A percentile compares a stretch with the other conserved stretches of the same genome.
Evolutionary conservation across 2,329 filamentous ascomycete species (phyloP).

Genomic region (Diaporthe nobilis): DNA sequence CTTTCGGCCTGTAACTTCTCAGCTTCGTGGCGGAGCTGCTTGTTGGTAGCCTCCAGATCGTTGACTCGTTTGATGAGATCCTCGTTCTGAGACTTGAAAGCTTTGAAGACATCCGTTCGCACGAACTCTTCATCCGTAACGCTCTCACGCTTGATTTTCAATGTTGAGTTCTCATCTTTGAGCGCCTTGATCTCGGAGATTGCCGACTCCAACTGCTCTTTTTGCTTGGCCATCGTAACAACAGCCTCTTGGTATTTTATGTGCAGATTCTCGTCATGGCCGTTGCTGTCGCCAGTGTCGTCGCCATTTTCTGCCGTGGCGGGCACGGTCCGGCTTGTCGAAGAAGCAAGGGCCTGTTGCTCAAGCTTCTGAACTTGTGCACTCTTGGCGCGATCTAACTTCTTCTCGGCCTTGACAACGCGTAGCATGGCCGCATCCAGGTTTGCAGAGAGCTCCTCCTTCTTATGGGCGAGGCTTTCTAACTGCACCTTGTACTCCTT

Average conservation of each 20-base stretch:
- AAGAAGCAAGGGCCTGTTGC: slow-evolving; percentile 84
- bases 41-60: slow-evolving; percentile 89
- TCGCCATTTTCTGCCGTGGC: slow-evolving; percentile 67
- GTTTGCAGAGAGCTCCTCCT: slow-evolving; percentile 87
- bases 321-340: slow-evolving; percentile 62
- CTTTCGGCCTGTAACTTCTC: slow-evolving; percentile 89
- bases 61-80: slow-evolving; percentile 94
- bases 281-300: slow-evolving; percentile 65
- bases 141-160: slow-evolving; percentile 77
- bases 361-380: slow-evolving; percentile 92
- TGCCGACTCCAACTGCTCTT: slow-evolving; percentile 86
- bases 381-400: slow-evolving; percentile 90
- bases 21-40: slow-evolving; percentile 85
- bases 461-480: slow-evolving; percentile 82
- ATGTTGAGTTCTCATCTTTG: slow-evolving; percentile 83
- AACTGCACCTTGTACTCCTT: slow-evolving; percentile 85
- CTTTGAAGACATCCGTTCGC: slow-evolving; percentile 93
- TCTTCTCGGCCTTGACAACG: slow-evolving; percentile 96
- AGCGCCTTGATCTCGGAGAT: slow-evolving; percentile 82
- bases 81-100: slow-evolving; percentile 89
- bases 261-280: slow-evolving; percentile 76
- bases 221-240: slow-evolving; percentile 84
- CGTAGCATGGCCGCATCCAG: slow-evolving; percentile 90
- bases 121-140: slow-evolving; percentile 94
- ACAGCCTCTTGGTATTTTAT: slow-evolving; percentile 82